A percentile compares a stretch with the other conserved stretches of the same genome.
phyloP scores from a whole-genome alignment of 768 basidiomycete genomes.

The Xanthoconium stramineum region DNA sequence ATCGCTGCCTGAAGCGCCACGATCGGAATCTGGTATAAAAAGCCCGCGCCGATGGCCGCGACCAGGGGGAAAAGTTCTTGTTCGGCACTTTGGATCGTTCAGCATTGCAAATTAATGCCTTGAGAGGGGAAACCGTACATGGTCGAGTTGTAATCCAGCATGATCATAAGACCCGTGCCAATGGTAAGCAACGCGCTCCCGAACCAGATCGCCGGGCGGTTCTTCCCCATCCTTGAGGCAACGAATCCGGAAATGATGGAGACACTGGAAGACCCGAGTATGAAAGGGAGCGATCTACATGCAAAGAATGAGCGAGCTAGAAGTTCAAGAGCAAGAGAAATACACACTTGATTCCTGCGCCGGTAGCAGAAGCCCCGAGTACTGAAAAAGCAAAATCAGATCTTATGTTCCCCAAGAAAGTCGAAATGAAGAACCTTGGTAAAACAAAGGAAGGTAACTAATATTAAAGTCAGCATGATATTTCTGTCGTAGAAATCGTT shows the following conservation, averaged over 20 bases:
- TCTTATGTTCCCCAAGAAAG: neutral
- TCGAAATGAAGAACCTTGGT: constrained; percentile 38
- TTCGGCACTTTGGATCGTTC: constrained; percentile 41
- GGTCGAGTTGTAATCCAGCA: constrained; percentile 56
- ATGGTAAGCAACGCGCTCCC: constrained; percentile 56
- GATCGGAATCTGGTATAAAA: constrained; percentile 63
- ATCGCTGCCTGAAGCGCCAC: constrained; percentile 83
- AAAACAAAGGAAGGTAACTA: constrained; percentile 71
- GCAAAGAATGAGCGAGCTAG: neutral
- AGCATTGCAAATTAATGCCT: neutral
- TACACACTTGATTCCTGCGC: constrained; percentile 62
- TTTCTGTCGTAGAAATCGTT: neutral
- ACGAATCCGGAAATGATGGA: constrained; percentile 57
- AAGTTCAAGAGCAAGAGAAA: constrained; percentile 29
- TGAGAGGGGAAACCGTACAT: constrained; percentile 30
- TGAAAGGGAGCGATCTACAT: constrained; percentile 68
- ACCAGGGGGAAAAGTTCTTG: constrained; percentile 64
- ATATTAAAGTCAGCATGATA: neutral
- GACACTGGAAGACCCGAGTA: constrained; percentile 51
- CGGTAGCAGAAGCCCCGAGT: constrained; percentile 71
- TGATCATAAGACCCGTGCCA: constrained; percentile 71
- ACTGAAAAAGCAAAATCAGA: constrained; percentile 26
- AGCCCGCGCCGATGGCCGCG: constrained; percentile 60
- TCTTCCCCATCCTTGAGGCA: constrained; percentile 54
- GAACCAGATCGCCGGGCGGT: constrained; percentile 62